Conservation (phyloP, 2,329 filamentous ascomycete genomes). For the Sarocladium kiliense region DNA sequence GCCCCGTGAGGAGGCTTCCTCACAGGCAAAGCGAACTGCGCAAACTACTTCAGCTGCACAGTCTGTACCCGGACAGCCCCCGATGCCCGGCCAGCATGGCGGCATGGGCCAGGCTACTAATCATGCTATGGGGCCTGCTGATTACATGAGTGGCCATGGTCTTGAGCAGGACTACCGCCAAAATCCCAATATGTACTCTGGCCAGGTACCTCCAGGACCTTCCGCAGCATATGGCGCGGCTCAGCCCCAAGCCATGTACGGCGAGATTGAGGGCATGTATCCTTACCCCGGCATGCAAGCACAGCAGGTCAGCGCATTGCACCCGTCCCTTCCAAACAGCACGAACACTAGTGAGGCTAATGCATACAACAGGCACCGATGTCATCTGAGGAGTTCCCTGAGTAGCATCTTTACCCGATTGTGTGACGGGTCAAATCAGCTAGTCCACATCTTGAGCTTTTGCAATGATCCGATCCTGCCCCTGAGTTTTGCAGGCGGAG, state of each 20-base stretch:
- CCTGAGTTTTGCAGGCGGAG: background rate
- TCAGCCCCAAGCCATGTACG: slow-evolving; percentile 69
- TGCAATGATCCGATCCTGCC: background rate
- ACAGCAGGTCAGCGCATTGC: slow-evolving; percentile 66
- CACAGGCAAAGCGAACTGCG: slow-evolving; percentile 72
- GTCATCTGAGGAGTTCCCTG: slow-evolving; percentile 38
- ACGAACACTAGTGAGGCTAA: background rate
- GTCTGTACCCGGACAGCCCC: slow-evolving; percentile 42
- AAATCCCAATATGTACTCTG: slow-evolving; percentile 75
- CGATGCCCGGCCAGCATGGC: slow-evolving; percentile 47
- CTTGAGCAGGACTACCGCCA: slow-evolving; percentile 78
- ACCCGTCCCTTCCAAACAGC: background rate
- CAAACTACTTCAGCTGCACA: slow-evolving; percentile 35
- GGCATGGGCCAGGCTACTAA: slow-evolving; percentile 50
- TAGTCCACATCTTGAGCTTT: background rate
- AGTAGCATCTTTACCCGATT: slow-evolving; percentile 19
- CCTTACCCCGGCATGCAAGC: slow-evolving; percentile 73
- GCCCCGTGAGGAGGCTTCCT: slow-evolving; percentile 85
- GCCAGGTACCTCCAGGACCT: slow-evolving; percentile 69
- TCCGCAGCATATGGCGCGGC: slow-evolving; percentile 71
- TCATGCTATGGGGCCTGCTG: slow-evolving; percentile 53
- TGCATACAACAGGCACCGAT: slow-evolving; percentile 31
- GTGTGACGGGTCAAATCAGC: background rate
- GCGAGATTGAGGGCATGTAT: slow-evolving; percentile 80
- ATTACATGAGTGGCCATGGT: slow-evolving; percentile 61